A percentile compares a stretch with the other conserved stretches of the same genome.
These are phyloP conservation scores for Pyrenophora seminiperda DNA, from an alignment of 2,329 filamentous ascomycete genomes.

Conservation along the genomic window DNA sequence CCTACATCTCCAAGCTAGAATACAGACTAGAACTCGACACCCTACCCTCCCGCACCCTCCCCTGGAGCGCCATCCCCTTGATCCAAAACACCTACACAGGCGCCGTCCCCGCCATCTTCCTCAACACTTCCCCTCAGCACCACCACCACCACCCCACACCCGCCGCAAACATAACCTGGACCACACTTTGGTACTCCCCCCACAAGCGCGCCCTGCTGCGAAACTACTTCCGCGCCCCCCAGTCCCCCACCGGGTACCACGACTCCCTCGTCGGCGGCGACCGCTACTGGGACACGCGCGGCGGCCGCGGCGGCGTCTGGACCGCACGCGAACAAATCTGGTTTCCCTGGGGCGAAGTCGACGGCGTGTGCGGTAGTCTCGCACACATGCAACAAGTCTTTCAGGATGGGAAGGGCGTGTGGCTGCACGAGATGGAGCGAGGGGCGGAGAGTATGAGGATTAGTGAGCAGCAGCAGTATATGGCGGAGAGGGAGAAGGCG, in stretches of 20 bases:
- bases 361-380: conserved; percentile 41
- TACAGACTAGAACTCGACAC: conserved; percentile 46
- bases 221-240: conserved; percentile 54
- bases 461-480: conserved; percentile 20
- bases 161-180: conserved; percentile 47
- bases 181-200: conserved; percentile 56
- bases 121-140: conserved; percentile 38
- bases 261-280: conserved; percentile 54
- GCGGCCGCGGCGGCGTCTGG: conserved; percentile 61
- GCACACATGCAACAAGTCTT: conserved; percentile 54
- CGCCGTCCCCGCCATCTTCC: conserved; percentile 53
- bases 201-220: conserved; percentile 57
- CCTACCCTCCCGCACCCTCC: conserved; percentile 49
- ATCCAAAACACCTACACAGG: conserved; percentile 56
- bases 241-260: conserved; percentile 51
- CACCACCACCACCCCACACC: conserved; percentile 29
- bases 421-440: conserved; percentile 40
- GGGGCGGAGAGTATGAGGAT: conserved; percentile 20
- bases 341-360: conserved; percentile 56
- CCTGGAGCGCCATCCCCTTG: conserved; percentile 53
- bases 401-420: conserved; percentile 53
- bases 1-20: conserved; percentile 40
- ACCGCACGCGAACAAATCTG: conserved; percentile 54
- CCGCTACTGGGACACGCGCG: conserved; percentile 56
- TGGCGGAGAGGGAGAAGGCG: conserved; percentile 17